Base-by-base conservation (phyloP, 2,329 filamentous ascomycete genomes). In the Colletotrichum sublineola region DNA sequence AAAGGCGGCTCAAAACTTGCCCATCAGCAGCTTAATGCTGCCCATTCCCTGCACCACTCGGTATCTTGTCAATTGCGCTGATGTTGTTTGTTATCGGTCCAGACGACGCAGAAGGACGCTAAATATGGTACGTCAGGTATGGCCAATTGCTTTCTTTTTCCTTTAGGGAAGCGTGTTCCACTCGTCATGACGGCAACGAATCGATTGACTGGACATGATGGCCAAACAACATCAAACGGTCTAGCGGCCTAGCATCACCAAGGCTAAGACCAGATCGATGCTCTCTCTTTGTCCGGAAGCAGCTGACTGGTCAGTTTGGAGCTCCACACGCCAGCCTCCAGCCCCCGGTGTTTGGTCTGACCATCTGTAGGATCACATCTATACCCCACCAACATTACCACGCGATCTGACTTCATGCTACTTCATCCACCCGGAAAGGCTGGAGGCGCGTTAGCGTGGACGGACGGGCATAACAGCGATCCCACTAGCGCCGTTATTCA, bases 121-220 rank as follows among this genome's bases (percentile, higher is more conserved):
- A 36, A 61, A n/a, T 44, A 38, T 31, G 15, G 44, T 40, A 70
- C 53, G 52, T 5, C 48, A 11, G 56, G 48, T 42, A 46, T 48
- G 15, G n/a, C 20, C 15, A 20, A 3, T 52, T 48, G 29, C 18
- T 64, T 69, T 65, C 70, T 65, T 72, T 44, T 65, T 73, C 61
- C 7, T 1, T 18, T 2, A 2, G 24, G 6, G 12, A 40, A 6
- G 15, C 40, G 44, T 44, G n/a, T 38, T 63, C 50, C 58, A 24
- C 20, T 14, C 20, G 38, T 53, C 52, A 57, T 63, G 58, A 68
- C 66, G 53, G n/a, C 58, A 5, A 29, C 38, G 40, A 36, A 33
- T 56, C 18, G 29, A 42, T 18, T 20, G 38, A 18, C n/a, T 29
- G 44, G 2, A n/a, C 14, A 11, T 15, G 18, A 63, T 11, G 46